Percentiles rank a stretch among this genome's conserved stretches.
Conservation (phyloP, 1,284 basidiomycete species). For the Moesziomyces parantarcticus region DNA sequence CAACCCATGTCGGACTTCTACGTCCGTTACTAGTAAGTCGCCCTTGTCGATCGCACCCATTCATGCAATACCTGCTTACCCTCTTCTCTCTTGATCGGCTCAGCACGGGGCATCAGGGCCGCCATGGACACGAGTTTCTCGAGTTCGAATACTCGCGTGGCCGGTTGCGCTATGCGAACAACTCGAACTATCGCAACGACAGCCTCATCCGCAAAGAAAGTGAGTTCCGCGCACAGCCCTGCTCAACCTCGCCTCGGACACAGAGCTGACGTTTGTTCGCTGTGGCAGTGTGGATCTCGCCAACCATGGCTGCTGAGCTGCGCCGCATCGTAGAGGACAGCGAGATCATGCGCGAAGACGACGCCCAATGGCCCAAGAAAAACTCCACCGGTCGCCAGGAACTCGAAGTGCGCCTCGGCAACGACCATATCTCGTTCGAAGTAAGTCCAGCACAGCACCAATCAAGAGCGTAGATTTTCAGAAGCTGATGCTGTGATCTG, state of each 20-base stretch:
- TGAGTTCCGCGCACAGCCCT: slow-evolving; percentile 69
- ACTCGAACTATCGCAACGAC: slow-evolving; percentile 98
- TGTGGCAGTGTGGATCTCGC: slow-evolving; percentile 87
- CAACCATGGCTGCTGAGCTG: slow-evolving; percentile 89
- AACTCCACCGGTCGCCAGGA: slow-evolving; percentile 98
- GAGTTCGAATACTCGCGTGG: slow-evolving; percentile 99
- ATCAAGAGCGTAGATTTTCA: not conserved
- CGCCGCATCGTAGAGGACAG: slow-evolving; percentile 93
- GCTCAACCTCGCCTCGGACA: not conserved
- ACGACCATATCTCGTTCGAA: slow-evolving; percentile 97
- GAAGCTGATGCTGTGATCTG: not conserved
- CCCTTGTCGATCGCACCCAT: no score
- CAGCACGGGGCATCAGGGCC: slow-evolving; percentile 65
- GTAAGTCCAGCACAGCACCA: slow-evolving; percentile 71
- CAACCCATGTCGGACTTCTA: slow-evolving; percentile 62
- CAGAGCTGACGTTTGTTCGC: not conserved
- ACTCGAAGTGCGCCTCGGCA: slow-evolving; percentile 91
- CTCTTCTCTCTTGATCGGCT: not conserved
- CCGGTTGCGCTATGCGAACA: slow-evolving; percentile 95
- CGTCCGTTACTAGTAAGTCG: slow-evolving; percentile 66
- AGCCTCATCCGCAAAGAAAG: slow-evolving; percentile 97
- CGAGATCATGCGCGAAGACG: slow-evolving; percentile 98
- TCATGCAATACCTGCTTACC: no score
- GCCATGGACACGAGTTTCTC: slow-evolving; percentile 75
- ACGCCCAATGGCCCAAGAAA: slow-evolving; percentile 97